These are phyloP conservation scores for Dioscorea cayenensis DNA, from an alignment of 116 monocot genomes.

Conservation along the genomic window DNA sequence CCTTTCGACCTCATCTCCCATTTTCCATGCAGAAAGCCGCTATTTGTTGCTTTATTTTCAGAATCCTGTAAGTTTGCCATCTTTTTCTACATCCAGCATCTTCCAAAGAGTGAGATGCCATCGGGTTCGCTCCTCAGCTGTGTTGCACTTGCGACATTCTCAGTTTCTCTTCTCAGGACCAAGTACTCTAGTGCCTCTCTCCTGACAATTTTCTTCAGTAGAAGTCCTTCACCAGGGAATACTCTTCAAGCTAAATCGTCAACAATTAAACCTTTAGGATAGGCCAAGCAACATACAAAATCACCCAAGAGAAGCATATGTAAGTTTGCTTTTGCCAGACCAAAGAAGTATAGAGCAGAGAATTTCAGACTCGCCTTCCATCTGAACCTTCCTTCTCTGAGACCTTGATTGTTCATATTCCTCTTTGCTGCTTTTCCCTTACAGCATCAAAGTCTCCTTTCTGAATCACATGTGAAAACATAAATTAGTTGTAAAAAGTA, in stretches of 20 bases:
- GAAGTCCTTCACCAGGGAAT: conserved; percentile 8
- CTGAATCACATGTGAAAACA: conserved; percentile 32
- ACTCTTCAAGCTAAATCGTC: conserved; percentile 62
- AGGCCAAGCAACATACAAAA: conserved; percentile 20
- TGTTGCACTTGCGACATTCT: conserved; percentile 12
- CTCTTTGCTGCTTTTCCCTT: conserved; percentile 33
- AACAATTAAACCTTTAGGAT: conserved; percentile 80
- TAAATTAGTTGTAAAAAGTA: background rate
- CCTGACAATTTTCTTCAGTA: conserved; percentile 14
- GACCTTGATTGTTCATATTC: conserved; percentile 22
- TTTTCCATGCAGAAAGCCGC: background rate
- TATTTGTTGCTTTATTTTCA: conserved; percentile 11
- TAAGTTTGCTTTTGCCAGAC: background rate
- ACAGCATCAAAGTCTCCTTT: conserved; percentile 80
- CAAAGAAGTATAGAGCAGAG: background rate
- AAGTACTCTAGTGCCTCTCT: background rate
- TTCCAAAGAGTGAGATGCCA: conserved; percentile 1
- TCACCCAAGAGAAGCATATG: background rate
- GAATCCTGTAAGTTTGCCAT: conserved; percentile 23
- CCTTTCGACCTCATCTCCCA: conserved; percentile 10
- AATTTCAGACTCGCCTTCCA: conserved; percentile 27
- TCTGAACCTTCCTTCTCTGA: conserved; percentile 26
- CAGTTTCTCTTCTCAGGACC: background rate
- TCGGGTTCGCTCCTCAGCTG: conserved; percentile 11
- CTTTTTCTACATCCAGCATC: conserved; percentile 17